Percentiles rank a stretch among this genome's conserved stretches.
Conservation (phyloP, 352 stramenopile species). For the Pythium periplocum region DNA sequence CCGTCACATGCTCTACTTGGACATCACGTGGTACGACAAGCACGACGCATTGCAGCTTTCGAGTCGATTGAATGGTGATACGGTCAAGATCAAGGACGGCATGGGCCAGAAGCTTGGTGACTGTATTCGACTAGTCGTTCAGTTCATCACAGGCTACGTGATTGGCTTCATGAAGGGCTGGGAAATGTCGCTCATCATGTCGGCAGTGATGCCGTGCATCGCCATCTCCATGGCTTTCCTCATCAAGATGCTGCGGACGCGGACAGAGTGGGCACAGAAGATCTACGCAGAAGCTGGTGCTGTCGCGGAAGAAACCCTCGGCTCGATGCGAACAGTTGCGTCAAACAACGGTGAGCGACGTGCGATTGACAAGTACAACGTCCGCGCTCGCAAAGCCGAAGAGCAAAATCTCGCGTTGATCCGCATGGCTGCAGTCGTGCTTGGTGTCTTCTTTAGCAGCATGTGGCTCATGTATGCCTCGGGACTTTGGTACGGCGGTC, state of each 20-base stretch:
- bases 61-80: constrained; percentile 15
- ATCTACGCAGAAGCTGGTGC: not conserved
- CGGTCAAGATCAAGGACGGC: constrained; percentile 24
- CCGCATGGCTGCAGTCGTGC: not conserved
- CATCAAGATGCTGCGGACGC: not conserved
- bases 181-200: not conserved
- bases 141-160: not conserved
- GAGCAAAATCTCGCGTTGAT: not conserved
- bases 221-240: not conserved
- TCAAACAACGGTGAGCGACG: not conserved
- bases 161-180: not conserved
- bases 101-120: constrained; percentile 1
- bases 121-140: not conserved
- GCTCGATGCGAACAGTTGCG: not conserved
- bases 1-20: constrained; percentile 16
- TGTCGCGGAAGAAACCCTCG: not conserved
- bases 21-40: constrained; percentile 22
- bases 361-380: not conserved
- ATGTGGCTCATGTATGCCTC: not conserved
- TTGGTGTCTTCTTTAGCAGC: not conserved
- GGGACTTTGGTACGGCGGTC: not conserved
- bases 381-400: not conserved
- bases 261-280: not conserved
- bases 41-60: constrained; percentile 19
- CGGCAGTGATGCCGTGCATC: not conserved